Base-by-base conservation (phyloP, 495 filamentous ascomycete species). In the Glutinoglossum americanum region DNA sequence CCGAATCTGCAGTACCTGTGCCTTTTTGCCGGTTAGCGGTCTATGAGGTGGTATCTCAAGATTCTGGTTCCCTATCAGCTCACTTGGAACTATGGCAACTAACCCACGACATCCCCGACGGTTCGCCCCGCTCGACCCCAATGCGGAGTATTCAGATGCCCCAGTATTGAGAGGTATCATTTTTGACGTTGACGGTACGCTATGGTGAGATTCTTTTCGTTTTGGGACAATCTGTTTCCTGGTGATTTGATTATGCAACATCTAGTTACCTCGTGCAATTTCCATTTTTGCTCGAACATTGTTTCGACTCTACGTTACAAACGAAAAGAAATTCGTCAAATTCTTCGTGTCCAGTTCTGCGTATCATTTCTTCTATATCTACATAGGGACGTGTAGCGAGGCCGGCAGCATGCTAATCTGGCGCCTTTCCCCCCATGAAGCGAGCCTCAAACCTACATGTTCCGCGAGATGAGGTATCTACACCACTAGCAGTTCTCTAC, bases 391-490 rank as follows among this genome's bases (percentile, higher is more conserved):
- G 5, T 21, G 3, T 21, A 21, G 17, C n/a, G 15, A 11, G 15
- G 9, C 41, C n/a, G 21, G 10, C 11, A 15, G 2, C 15, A 15
- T 53, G n/a, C 57, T 53, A 27, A 33, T 21, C 54, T 33, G 32
- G 9, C 1, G 25, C 10, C 17, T 19, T 41, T n/a, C 8, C 19
- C 25, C 39, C 41, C 13, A 5, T 53, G 23, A 53, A 89, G 89
- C 66, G 72, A 86, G 49, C 92, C 89, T 0, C 92, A 96, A 72
- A 88, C 82, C 62, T 87, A 93, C 75, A 96, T 98, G 92, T 96
- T 95, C 75, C 61, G 65, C 0, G 72, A 85, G 61, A 94, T 95
- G 87, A 83, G 89, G 73, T 70, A 71, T 25, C 27, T 66, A 76
- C 47, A 26, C 51, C 4, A 27, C 26, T 28, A 11, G 4, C 30